These are phyloP conservation scores for Avena insularis DNA, from an alignment of 176 grass and related monocot genomes.

Conservation along the genomic window DNA sequence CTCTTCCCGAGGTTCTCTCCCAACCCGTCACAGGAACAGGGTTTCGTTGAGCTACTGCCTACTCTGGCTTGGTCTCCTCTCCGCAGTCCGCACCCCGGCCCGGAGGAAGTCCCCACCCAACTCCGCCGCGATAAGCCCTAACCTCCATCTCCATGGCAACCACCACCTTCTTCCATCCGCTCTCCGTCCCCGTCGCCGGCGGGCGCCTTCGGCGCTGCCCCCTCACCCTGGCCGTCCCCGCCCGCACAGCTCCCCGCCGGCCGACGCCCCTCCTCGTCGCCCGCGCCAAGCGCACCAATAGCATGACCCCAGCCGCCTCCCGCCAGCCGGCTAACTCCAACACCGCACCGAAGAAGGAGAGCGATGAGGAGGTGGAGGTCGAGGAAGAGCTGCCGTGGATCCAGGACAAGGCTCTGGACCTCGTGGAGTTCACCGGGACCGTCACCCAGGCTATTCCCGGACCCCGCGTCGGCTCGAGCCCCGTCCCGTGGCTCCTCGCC, in stretches of 20 bases:
- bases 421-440: constrained; percentile 97
- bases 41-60: background rate
- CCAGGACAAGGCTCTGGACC: constrained; percentile 96
- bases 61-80: background rate
- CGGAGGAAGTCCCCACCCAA: constrained; percentile 5
- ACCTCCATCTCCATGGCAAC: constrained; percentile 55
- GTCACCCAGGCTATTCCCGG: constrained; percentile 93
- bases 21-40: background rate
- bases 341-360: constrained; percentile 30
- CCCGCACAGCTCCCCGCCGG: constrained; percentile 28
- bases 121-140: constrained; percentile 71
- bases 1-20: background rate
- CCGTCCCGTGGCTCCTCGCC: constrained; percentile 79
- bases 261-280: constrained; percentile 47
- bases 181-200: constrained; percentile 32
- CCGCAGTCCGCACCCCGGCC: background rate
- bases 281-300: constrained; percentile 49
- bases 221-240: constrained; percentile 5
- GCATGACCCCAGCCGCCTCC: constrained; percentile 22
- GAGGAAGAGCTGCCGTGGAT: constrained; percentile 99
- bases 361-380: constrained; percentile 72
- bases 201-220: constrained; percentile 6
- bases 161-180: constrained; percentile 52
- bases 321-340: constrained; percentile 50
- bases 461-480: constrained; percentile 76